These are phyloP conservation scores for Poronia punctata DNA, from an alignment of 495 filamentous ascomycete genomes.

Conservation along the genomic window DNA sequence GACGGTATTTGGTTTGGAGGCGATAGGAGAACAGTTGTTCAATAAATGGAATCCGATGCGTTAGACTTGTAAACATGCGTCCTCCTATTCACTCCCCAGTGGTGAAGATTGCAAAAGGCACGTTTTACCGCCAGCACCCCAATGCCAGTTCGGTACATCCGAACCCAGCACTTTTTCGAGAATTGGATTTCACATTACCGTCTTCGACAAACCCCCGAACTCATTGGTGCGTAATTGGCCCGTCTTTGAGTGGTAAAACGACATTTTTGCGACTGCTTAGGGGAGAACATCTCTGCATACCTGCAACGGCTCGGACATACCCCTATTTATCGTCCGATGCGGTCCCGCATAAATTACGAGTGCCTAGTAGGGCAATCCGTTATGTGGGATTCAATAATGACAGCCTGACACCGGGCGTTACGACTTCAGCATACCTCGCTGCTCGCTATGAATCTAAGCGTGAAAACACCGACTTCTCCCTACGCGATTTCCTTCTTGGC, in stretches of 20 bases:
- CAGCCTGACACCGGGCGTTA: conserved; percentile 30
- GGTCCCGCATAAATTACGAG: conserved; percentile 47
- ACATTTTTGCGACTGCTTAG: conserved; percentile 68
- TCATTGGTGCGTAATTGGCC: conserved; percentile 71
- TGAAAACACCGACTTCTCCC: conserved; percentile 80
- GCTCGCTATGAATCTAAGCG: conserved; percentile 86
- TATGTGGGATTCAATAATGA: conserved; percentile 77
- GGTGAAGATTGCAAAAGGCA: conserved; percentile 65
- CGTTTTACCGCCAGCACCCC: conserved; percentile 77
- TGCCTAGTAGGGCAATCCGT: conserved; percentile 59
- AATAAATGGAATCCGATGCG: neutral
- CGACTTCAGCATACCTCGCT: conserved; percentile 71
- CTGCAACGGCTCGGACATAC: conserved; percentile 63
- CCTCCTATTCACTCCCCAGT: conserved; percentile 44
- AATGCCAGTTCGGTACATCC: conserved; percentile 34
- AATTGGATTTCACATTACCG: conserved; percentile 59
- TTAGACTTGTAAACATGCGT: conserved; percentile 29
- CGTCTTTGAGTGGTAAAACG: conserved; percentile 64
- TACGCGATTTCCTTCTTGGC: conserved; percentile 69
- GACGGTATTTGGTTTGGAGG: no score
- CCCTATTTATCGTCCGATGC: conserved; percentile 65
- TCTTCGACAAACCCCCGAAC: conserved; percentile 39
- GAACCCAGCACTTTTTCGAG: conserved; percentile 61
- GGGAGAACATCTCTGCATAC: conserved; percentile 64
- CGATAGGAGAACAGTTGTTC: neutral